Base-by-base conservation (phyloP, 1,139 yeast species). In the Wickerhamomyces sp. region DNA sequence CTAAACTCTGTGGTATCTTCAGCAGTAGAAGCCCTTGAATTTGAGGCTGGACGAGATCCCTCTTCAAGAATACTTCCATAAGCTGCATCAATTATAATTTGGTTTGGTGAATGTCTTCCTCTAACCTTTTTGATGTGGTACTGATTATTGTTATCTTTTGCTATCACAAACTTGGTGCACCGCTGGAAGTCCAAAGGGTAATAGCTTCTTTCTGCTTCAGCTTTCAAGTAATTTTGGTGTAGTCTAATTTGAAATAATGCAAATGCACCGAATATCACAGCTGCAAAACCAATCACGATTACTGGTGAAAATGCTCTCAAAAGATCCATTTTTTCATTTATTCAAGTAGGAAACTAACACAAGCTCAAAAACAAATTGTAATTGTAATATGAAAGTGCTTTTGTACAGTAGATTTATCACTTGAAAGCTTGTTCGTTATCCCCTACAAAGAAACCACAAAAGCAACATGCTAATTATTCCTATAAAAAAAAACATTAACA, bases 141-240 rank as follows among this genome's bases (percentile, higher is more conserved):
- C 7, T 10, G 4, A 10, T 22, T 24, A 8, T 22, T 13, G 8
- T 21, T 15, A 13, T 13, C 15, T 10, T 22, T 22, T n/a, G 9
- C 4, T 3, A 37, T 18, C 9, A 24, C 25, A 13, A 25, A 25
- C 15, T 26, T 36, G 2, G 33, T 13, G 16, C 27, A 16, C 12
- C n/a, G 18, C 26, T 37, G 32, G 8, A 35, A 38, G 15, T 40
- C 35, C 22, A 44, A 33, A 10, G 44, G 48, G 27, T 38, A 46
- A 25, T 38, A 43, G 7, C 31, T 32, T 25, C 38, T 38, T 20
- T 38, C 34, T 6, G 36, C n/a, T 21, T 38, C 47, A 6, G 26
- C 14, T 6, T 40, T 30, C 3, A 37, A 13, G 8, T 38, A 27
- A 18, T 25, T 29, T n/a, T 35, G 25, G 27, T 34, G 35, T 3